Percentiles rank a stretch among this genome's conserved stretches.
These are phyloP conservation scores for Echinosophora koreensis DNA, from an alignment of 306 rosid species.

Conservation along the genomic window DNA sequence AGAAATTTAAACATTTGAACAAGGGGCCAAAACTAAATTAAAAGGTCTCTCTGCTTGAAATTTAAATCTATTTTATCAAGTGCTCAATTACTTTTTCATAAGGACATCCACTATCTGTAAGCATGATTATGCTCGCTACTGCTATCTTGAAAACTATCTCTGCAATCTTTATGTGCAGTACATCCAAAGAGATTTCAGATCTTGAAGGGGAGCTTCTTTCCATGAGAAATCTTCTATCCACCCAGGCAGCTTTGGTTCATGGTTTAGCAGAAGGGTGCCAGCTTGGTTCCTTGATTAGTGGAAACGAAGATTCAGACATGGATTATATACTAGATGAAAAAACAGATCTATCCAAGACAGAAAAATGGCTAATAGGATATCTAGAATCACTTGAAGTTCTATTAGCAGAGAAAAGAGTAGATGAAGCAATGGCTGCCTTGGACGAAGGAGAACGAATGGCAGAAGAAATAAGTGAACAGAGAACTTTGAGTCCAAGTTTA, in stretches of 20 bases:
- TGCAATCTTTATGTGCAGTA: conserved; percentile 57
- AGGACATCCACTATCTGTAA: conserved; percentile 8
- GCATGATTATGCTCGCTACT: conserved; percentile 1
- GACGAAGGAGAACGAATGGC: conserved; percentile 67
- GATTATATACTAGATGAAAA: conserved; percentile 55
- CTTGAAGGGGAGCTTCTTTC: conserved; percentile 92
- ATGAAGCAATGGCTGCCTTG: conserved; percentile 76
- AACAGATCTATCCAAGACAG: conserved; percentile 60
- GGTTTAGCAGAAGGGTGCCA: conserved; percentile 78
- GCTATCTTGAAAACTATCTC: conserved; percentile 22
- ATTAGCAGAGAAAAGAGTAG: conserved; percentile 82
- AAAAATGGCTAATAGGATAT: conserved; percentile 73
- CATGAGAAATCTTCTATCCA: conserved; percentile 86
- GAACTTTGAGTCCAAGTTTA: conserved; percentile 53
- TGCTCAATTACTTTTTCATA: neutral
- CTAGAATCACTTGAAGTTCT: conserved; percentile 81
- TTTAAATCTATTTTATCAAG: conserved; percentile 5
- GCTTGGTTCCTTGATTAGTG: conserved; percentile 56
- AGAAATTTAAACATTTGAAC: neutral
- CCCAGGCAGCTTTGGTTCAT: conserved; percentile 81
- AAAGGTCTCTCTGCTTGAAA: no score
- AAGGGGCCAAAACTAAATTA: neutral
- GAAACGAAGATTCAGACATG: conserved; percentile 56
- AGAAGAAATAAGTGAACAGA: conserved; percentile 52
- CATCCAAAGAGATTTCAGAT: conserved; percentile 87